Evolutionary conservation across 2,329 filamentous ascomycete species (phyloP), one percentile per base, ranked within the genome.

Genomic region (Arachnomyces sp.): DNA sequence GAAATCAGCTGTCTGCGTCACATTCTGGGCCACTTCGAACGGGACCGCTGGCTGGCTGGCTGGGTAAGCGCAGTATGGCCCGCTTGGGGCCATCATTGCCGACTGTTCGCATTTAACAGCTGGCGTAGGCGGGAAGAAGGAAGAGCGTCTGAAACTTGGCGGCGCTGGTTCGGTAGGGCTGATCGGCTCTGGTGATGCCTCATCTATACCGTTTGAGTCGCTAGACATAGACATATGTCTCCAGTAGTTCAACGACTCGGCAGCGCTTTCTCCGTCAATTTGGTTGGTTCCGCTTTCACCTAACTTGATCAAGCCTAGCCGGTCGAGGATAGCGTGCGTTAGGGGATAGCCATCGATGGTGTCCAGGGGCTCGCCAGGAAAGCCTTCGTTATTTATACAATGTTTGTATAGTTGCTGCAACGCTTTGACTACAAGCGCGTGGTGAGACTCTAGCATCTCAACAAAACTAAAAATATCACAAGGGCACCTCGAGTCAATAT

Each of bases 381-480:
- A 67, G 12, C 61, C 60, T 48, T 67, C 62, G 21, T 66, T 65
- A 45, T 58, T 61, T 33, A 65, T 44, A 44, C 62, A 67, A 45
- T 61, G 55, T 34, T 59, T 64, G 50, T 67, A 66, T 28, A 67
- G 48, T 42, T 61, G 57, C 45, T 66, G 63, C 3, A 67, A 49
- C 1, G 62, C 64, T 46, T 65, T 65, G 31, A 67, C 60, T 3
- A 65, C 62, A 7, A 66, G 46, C 4, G 61, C 63, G 42, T 66
- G 63, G 25, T 67, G 62, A 4, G 63, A 66, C 44, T 67, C 62
- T 25, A 67, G 58, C 61, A 67, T 66, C 43, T 67, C 63, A 29
- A 67, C 64, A 32, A 66, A 67, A 35, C 64, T 67, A 36, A 8
- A 43, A 14, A 28, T 38, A 21, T 9, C 16, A 36, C 14, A 7